Percentiles rank a stretch among this genome's conserved stretches.
Evolutionary conservation across 2,329 filamentous ascomycete genomes (phyloP).

Genomic region (Hysterium pulicare): DNA sequence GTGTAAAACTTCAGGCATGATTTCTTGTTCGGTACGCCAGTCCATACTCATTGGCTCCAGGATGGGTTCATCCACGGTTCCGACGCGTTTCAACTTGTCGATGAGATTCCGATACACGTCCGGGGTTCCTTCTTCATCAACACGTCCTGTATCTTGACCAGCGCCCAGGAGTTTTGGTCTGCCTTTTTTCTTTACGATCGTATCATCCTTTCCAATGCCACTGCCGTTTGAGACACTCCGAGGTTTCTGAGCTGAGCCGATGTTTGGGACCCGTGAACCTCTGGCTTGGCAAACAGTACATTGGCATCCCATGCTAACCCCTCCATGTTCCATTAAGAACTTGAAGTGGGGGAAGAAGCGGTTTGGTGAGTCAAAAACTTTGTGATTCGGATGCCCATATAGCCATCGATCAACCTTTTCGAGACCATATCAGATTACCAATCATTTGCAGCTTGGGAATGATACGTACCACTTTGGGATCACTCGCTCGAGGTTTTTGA

Average conservation of each 20-base stretch:
- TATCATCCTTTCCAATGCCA: constrained; percentile 2
- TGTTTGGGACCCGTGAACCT: constrained; percentile 15
- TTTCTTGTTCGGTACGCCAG: constrained; percentile 51
- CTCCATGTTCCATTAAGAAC: constrained; percentile 50
- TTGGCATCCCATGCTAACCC: constrained; percentile 41
- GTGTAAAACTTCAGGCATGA: constrained; percentile 41
- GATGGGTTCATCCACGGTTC: constrained; percentile 44
- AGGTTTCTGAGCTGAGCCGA: not conserved
- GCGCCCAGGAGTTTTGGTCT: constrained; percentile 16
- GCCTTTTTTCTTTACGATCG: not conserved
- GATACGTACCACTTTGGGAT: constrained; percentile 22
- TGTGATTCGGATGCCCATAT: constrained; percentile 54
- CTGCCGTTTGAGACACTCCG: not conserved
- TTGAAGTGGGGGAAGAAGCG: constrained; percentile 58
- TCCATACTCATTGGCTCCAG: constrained; percentile 53
- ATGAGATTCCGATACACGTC: constrained; percentile 53
- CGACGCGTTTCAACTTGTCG: constrained; percentile 44
- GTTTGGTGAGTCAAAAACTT: constrained; percentile 52
- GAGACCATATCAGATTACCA: no score
- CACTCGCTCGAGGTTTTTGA: constrained; percentile 45
- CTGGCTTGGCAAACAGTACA: constrained; percentile 48
- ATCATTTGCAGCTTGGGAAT: no score
- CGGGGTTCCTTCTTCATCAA: constrained; percentile 53
- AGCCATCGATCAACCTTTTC: constrained; percentile 53
- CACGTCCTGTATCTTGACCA: constrained; percentile 20